These are phyloP conservation scores for Xylaria castorea DNA, from an alignment of 495 filamentous ascomycete species.

Conservation along the genomic window DNA sequence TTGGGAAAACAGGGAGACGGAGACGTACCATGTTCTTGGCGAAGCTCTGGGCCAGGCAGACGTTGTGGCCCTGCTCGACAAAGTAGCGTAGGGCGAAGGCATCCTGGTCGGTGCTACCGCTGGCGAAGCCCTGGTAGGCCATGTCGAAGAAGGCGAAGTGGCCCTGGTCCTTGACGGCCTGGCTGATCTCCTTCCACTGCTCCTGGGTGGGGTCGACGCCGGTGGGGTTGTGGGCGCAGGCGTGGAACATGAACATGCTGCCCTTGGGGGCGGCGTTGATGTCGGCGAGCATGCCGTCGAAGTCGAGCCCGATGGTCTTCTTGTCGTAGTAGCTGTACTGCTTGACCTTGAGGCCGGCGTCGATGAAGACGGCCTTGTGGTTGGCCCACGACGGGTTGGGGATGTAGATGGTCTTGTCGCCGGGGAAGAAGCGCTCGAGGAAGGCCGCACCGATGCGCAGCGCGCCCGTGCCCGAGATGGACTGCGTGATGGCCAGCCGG, in stretches of 20 bases:
- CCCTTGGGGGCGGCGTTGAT: conserved; percentile 86
- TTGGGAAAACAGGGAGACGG: not conserved
- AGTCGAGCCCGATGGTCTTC: conserved; percentile 96
- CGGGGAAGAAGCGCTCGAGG: conserved; percentile 86
- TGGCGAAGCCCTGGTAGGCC: conserved; percentile 99
- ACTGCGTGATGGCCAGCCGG: conserved; percentile 91
- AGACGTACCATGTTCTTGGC: conserved; percentile 95
- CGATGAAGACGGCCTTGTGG: conserved; percentile 94
- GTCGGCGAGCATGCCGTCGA: conserved; percentile 90
- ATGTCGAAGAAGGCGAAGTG: conserved; percentile 99
- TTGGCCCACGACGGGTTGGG: conserved; percentile 98
- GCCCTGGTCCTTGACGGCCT: conserved; percentile 84
- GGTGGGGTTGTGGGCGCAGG: conserved; percentile 98
- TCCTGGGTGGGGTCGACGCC: conserved; percentile 91
- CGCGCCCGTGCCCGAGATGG: conserved; percentile 96
- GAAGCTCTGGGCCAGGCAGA: conserved; percentile 91
- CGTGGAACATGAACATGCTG: conserved; percentile 91
- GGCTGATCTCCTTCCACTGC: conserved; percentile 93
- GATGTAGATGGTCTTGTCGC: conserved; percentile 92
- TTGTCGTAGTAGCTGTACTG: conserved; percentile 99
- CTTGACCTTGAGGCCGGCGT: conserved; percentile 86
- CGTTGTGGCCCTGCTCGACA: conserved; percentile 87
- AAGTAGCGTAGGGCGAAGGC: conserved; percentile 94
- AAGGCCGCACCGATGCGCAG: conserved; percentile 94
- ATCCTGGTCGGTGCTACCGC: conserved; percentile 88